These are phyloP conservation scores for Camellia granthamiana DNA, from an alignment of 148 eudicot species.

Conservation along the genomic window DNA sequence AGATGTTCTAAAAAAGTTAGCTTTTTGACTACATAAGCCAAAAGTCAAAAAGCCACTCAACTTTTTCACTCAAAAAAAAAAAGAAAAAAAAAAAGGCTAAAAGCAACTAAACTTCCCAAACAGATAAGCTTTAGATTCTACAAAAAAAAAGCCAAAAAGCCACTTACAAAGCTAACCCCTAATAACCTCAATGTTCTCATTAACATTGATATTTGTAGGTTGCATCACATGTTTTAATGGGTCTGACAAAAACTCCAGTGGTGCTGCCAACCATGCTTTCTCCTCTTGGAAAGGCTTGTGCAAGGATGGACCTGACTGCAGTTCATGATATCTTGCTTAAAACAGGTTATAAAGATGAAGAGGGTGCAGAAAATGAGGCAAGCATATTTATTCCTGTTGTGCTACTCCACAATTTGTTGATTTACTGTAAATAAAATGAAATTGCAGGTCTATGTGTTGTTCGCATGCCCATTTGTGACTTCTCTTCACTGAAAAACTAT, in stretches of 20 bases:
- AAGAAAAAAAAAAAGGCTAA: too few species aligned
- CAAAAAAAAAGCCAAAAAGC: too few species aligned
- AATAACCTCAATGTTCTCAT: not conserved
- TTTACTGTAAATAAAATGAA: not conserved
- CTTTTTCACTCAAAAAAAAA: too few species aligned
- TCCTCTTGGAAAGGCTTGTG: conserved; percentile 96
- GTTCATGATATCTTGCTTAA: conserved; percentile 92
- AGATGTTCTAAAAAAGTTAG: too few species aligned
- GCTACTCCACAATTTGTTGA: not conserved
- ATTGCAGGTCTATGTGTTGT: not conserved
- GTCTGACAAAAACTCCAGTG: conserved; percentile 58
- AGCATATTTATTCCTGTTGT: conserved; percentile 7
- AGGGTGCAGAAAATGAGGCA: conserved; percentile 98
- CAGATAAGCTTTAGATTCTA: too few species aligned
- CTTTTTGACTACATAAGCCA: too few species aligned
- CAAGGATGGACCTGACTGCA: conserved; percentile 90
- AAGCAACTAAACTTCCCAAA: too few species aligned
- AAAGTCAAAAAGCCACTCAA: too few species aligned
- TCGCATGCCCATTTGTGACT: not conserved
- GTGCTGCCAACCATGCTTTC: conserved; percentile 76
- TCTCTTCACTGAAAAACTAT: not conserved
- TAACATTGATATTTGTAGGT: conserved; percentile 40
- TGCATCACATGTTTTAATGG: conserved; percentile 74
- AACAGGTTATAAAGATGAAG: conserved; percentile 95
- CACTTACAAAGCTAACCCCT: too few species aligned